A percentile compares a stretch with the other conserved stretches of the same genome.
These are phyloP conservation scores for Cyberlindnera petersonii DNA, from an alignment of 805 yeast genomes.

Conservation along the genomic window DNA sequence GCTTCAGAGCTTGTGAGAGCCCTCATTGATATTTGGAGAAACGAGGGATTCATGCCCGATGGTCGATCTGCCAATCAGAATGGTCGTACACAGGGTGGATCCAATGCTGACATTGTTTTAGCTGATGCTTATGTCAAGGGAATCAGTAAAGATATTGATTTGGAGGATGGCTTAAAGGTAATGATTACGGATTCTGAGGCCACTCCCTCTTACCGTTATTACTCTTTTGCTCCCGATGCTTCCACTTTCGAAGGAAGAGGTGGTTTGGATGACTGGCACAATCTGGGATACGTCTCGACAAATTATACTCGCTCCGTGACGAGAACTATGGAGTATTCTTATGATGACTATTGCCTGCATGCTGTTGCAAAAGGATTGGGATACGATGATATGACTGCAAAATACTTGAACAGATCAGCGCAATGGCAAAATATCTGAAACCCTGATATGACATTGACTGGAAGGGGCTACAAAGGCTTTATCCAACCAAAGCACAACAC, in stretches of 20 bases:
- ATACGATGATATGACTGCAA: constrained; percentile 20
- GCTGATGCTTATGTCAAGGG: constrained; percentile 35
- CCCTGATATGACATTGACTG: constrained; percentile 21
- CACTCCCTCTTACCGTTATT: constrained; percentile 30
- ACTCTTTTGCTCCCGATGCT: constrained; percentile 30
- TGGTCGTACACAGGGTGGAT: constrained; percentile 37
- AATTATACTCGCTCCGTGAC: constrained; percentile 32
- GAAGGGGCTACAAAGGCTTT: constrained; percentile 30
- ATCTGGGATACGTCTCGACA: constrained; percentile 32
- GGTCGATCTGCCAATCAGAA: constrained; percentile 35
- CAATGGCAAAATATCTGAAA: constrained; percentile 38
- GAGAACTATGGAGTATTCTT: constrained; percentile 36
- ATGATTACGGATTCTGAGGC: constrained; percentile 36
- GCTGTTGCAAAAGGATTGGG: constrained; percentile 33
- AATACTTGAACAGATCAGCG: constrained; percentile 32
- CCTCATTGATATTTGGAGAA: constrained; percentile 29
- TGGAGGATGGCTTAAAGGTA: constrained; percentile 32
- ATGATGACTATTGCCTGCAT: constrained; percentile 34
- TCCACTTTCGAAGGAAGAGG: constrained; percentile 34
- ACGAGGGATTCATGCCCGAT: constrained; percentile 37
- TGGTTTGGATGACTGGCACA: constrained; percentile 33
- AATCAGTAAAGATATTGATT: constrained; percentile 24
- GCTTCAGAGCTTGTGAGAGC: constrained; percentile 30
- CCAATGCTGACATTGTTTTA: constrained; percentile 34
- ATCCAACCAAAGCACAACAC: constrained; percentile 32